A percentile compares a stretch with the other conserved stretches of the same genome.
These are phyloP conservation scores for Neonectria coccinea DNA, from an alignment of 2,329 filamentous ascomycete genomes.

Conservation along the genomic window DNA sequence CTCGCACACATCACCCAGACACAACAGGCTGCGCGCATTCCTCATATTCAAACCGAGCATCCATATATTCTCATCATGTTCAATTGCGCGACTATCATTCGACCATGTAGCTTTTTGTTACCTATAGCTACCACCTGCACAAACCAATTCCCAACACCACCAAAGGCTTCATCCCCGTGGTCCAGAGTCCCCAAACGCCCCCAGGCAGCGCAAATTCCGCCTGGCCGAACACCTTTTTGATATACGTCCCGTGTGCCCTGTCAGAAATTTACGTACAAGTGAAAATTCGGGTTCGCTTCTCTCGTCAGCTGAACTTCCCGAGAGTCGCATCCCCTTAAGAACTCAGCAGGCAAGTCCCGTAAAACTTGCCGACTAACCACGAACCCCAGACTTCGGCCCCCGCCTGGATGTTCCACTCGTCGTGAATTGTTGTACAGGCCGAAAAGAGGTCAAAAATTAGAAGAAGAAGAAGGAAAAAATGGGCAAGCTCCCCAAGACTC, in stretches of 20 bases:
- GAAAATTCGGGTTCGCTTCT: slow-evolving; percentile 34
- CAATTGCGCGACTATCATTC: slow-evolving; percentile 39
- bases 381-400: slow-evolving; percentile 37
- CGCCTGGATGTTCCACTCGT: slow-evolving; percentile 40
- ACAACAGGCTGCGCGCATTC: neutral
- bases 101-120: slow-evolving; percentile 47
- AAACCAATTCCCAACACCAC: slow-evolving; percentile 44
- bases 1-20: neutral
- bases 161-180: slow-evolving; percentile 44
- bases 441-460: slow-evolving; percentile 39
- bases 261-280: slow-evolving; percentile 56
- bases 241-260: slow-evolving; percentile 54
- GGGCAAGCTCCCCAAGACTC: slow-evolving; percentile 28
- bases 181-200: slow-evolving; percentile 43
- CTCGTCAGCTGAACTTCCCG: slow-evolving; percentile 21
- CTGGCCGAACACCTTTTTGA: slow-evolving; percentile 60
- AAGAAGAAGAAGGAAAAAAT: slow-evolving; percentile 27
- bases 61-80: slow-evolving; percentile 34
- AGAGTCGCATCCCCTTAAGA: slow-evolving; percentile 31
- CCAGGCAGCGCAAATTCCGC: slow-evolving; percentile 43
- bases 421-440: slow-evolving; percentile 48
- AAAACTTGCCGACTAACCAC: slow-evolving; percentile 30
- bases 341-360: slow-evolving; percentile 27
- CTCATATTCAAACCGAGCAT: neutral
- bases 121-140: slow-evolving; percentile 43